Evolutionary conservation across 2,329 filamentous ascomycete genomes (phyloP), one percentile per base, ranked within the genome.

Genomic region (Fusarium sp.): DNA sequence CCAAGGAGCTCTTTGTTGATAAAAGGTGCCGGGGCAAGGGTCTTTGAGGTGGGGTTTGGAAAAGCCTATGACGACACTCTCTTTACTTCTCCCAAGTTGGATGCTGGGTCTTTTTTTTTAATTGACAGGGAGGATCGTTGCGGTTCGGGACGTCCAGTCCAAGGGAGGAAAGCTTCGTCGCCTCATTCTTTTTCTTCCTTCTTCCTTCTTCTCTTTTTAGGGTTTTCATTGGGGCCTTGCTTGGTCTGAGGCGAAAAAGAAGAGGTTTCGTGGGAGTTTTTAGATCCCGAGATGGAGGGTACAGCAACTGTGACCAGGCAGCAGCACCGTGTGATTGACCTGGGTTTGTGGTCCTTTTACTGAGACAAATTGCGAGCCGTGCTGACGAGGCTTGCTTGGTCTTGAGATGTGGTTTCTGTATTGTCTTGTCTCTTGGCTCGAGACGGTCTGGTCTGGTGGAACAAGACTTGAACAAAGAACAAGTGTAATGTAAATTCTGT

Each of bases 51-150:
- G 61, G 61, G 56, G 55, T 44, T 42, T 29, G 42, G 48, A 32
- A 48, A 35, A 42, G 46, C 43, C 57, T 66, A 65, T 65, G 62
- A 65, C 62, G 62, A 65, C 62, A 65, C 44, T 36, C 11, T 29
- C 4, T 13, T 33, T 33, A 33, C n/a, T 33, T 33, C 6, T 13
- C 38, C 32, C 6, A 23, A 39, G 54, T 46, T 41, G 55, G 23
- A 19, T 19, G 19, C 19, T 19, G 19, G 19, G 19, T 19, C 19
- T 19, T 19, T 7, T 23, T 23, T 7, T 23, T 8, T 9, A 13
- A 9, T 10, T 10, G 33, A 54, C 61, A 61, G 49, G 61, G 48
- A 49, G 54, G 48, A 43, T 56, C 36, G 36, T 45, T 42, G 49
- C 59, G 51, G 63, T 63, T 57, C 63, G 55, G 59, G 39, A 53